Evolutionary conservation across 2,329 filamentous ascomycete genomes (phyloP).

Genomic region (Phialophora expanda): DNA sequence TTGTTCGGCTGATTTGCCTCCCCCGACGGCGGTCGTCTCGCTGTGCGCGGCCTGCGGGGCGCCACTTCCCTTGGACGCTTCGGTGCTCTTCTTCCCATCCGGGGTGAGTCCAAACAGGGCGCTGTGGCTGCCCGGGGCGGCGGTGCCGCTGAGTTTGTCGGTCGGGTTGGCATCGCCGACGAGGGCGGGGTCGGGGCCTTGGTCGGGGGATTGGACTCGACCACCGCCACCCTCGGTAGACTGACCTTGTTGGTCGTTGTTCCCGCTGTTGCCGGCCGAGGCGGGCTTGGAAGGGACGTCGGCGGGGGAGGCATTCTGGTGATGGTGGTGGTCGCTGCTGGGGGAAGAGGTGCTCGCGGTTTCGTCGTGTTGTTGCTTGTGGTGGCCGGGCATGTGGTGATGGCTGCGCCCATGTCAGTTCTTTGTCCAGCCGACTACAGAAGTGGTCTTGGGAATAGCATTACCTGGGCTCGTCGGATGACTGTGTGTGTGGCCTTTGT

Average conservation of each 20-base stretch:
- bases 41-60: conserved; percentile 18
- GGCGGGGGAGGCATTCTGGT: background rate
- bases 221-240: background rate
- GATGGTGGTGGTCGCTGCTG: background rate
- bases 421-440: background rate
- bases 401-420: background rate
- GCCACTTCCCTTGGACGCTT: conserved; percentile 15
- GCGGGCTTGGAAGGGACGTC: conserved; percentile 10
- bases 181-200: conserved; percentile 35
- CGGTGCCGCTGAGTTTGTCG: conserved; percentile 33
- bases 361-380: background rate
- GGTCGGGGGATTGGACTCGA: conserved; percentile 19
- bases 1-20: conserved; percentile 1
- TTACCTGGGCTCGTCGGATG: conserved; percentile 8
- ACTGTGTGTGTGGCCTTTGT: background rate
- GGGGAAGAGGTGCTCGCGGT: conserved; percentile 3
- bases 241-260: conserved; percentile 10
- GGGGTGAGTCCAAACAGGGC: conserved; percentile 39
- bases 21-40: conserved; percentile 12
- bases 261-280: conserved; percentile 17
- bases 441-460: background rate
- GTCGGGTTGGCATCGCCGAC: conserved; percentile 27
- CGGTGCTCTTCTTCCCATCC: conserved; percentile 26
- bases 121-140: conserved; percentile 35
- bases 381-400: conserved; percentile 9